Base-by-base conservation (phyloP, 1,139 yeast genomes). In the Candida sp. region DNA sequence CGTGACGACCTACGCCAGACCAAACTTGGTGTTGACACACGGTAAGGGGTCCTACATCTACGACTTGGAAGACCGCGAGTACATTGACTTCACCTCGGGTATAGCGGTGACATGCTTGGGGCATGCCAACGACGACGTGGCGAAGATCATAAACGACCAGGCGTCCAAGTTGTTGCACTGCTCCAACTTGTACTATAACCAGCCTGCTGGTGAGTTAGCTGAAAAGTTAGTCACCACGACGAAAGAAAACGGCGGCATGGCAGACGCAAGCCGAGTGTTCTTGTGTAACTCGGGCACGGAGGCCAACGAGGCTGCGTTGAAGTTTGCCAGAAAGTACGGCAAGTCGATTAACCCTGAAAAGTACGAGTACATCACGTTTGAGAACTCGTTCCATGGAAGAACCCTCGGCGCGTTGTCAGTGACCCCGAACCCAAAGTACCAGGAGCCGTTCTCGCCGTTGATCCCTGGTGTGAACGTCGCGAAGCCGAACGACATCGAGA, bases 91-190 rank as follows among this genome's bases (percentile, higher is more conserved):
- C 70, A 86, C 93, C 2, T 92, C 98, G 1, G 99, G 99, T 47
- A 92, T 94, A 59, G 98, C 99, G 1, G 99, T 94, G 12, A 93
- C 97, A n/a, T 86, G 90, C 1, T 75, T 94, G 56, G 99, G 99
- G 3, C 99, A 94, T 68, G 77, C 92, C 32, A 81, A 94, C 62
- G 84, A 86, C 4, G 86, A 84, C 55, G 79, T 94, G 39, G 80
- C 96, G 4, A 74, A 86, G 52, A 83, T 94, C 54, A 68, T 92
- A 54, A 69, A 73, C 51, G 87, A 88, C 44, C 99, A 94, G 70
- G 83, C 94, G 1, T 68, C 71, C 38, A 85, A 87, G 9, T 75
- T 94, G 57, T 77, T 92, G 52, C 99, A 94, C 65, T 82, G 92
- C 55, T 90, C 97, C 4, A 94, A 94, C 64, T 75, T 94, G 57